phyloP scores from a whole-genome alignment of 257 asterid species.

The Penstemon davidsonii region DNA sequence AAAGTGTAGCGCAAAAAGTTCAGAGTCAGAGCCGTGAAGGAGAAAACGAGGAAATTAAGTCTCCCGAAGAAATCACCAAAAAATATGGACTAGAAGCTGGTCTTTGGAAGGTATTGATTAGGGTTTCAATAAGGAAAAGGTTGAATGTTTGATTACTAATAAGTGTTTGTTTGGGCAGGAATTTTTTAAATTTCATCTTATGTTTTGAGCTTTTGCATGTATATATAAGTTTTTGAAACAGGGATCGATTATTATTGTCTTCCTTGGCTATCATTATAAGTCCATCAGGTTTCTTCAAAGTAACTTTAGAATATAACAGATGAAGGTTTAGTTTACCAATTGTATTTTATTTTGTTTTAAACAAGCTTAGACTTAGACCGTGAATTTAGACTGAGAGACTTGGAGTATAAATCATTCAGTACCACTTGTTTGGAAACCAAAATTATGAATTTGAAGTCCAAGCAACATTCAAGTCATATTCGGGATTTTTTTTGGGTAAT shows the following conservation, averaged over 20 bases:
- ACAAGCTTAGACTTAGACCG: background rate
- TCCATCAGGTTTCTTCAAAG: constrained; percentile 7
- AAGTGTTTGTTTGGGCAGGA: background rate
- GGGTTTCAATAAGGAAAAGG: background rate
- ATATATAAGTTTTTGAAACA: background rate
- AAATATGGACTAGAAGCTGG: constrained; percentile 96
- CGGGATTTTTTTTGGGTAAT: background rate
- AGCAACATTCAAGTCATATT: background rate
- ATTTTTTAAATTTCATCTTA: background rate
- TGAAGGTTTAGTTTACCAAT: background rate
- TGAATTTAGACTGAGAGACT: background rate
- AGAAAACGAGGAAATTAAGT: constrained; percentile 65
- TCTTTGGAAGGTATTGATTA: constrained; percentile 78
- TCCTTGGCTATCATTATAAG: background rate
- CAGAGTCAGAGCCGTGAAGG: constrained; percentile 70
- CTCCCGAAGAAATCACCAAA: constrained; percentile 75
- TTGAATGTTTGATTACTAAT: constrained; percentile 8
- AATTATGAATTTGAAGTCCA: background rate
- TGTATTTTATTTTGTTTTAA: background rate
- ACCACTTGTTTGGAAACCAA: no score
- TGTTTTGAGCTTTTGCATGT: background rate
- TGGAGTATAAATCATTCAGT: no score
- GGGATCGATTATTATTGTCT: background rate
- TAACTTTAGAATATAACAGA: background rate
- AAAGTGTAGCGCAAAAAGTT: constrained; percentile 26